phyloP scores from a whole-genome alignment of 2,329 filamentous ascomycete species.

The Lecanicillium sp. region DNA sequence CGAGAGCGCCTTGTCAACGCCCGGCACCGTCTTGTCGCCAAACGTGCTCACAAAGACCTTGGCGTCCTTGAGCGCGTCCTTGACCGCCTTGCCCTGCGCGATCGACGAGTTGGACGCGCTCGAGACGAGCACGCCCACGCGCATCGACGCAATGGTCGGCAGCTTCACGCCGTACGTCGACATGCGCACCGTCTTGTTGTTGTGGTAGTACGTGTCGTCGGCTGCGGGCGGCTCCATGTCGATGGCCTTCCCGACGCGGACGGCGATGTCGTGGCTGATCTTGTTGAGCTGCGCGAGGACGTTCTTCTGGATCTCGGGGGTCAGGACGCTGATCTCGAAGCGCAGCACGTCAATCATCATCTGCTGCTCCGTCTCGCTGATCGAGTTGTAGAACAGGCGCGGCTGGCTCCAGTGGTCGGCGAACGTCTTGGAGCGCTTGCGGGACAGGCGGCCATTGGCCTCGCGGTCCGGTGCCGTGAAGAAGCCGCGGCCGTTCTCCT shows the following conservation, averaged over 20 bases:
- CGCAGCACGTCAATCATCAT: slow-evolving; percentile 67
- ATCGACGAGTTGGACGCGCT: slow-evolving; percentile 38
- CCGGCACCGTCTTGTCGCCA: slow-evolving; percentile 48
- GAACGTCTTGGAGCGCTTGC: slow-evolving; percentile 57
- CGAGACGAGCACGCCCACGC: slow-evolving; percentile 55
- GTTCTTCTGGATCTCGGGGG: slow-evolving; percentile 56
- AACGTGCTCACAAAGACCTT: slow-evolving; percentile 56
- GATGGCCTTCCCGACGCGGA: slow-evolving; percentile 57
- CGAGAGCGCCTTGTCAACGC: slow-evolving; percentile 59
- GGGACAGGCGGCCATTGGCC: slow-evolving; percentile 46
- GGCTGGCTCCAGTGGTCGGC: slow-evolving; percentile 68
- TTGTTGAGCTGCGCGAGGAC: slow-evolving; percentile 64
- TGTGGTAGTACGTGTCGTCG: slow-evolving; percentile 60
- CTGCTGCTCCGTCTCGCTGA: slow-evolving; percentile 60
- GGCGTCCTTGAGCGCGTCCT: slow-evolving; percentile 38
- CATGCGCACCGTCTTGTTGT: slow-evolving; percentile 58
- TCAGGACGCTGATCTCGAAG: slow-evolving; percentile 60
- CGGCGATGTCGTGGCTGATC: slow-evolving; percentile 60
- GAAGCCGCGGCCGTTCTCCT: slow-evolving; percentile 59
- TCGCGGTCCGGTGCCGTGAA: slow-evolving; percentile 59
- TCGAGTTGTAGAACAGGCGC: slow-evolving; percentile 68
- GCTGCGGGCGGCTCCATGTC: slow-evolving; percentile 52
- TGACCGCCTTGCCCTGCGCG: slow-evolving; percentile 43
- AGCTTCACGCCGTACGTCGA: slow-evolving; percentile 54
- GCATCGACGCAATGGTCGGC: slow-evolving; percentile 55